Evolutionary conservation across 768 basidiomycete genomes (phyloP), one percentile per base, ranked within the genome.

Genomic region (Lanmaoa pseudosensibilis): DNA sequence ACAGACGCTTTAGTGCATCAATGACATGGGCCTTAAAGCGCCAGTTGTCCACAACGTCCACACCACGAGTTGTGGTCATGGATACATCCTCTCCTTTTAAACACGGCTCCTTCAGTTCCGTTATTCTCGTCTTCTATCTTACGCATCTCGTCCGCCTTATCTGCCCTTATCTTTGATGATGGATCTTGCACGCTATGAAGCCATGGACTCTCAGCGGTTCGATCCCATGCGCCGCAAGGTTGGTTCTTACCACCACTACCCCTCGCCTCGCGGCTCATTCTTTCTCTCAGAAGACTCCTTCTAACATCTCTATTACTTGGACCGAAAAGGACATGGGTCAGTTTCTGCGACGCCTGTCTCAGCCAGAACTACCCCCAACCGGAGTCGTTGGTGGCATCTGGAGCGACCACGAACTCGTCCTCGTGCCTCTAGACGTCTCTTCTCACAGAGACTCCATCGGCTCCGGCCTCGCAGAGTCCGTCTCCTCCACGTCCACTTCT

Each of bases 381-480:
- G 56, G 52, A 7, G 62, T 60, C 48, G 68, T 72, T 5, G 70
- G 72, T 16, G 70, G 72, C 19, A 52, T 72, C 13, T 72, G 70
- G 70, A 66, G 69, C 30, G 72, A 72, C 66, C 72, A 72, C 32
- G 70, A 72, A 54, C 45, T 73, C 33, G 70, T 72, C 55, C 61
- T 73, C 54, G 63, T 72, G 38, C 72, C 72, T 30, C 50, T 72
- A 9, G 68, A 65, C 4, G 68, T 70, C 10, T 46, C 64, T 39
- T 52, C 57, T 19, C 48, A 50, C 50, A 51, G 67, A 56, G 18
- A 47, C 47, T 68, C 67, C 25, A 3, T 67, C 50, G 46, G 27
- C 19, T 69, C 65, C 21, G 8, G 36, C 33, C 30, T 66, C 23
- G 58, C 61, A 59, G 50, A 46, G 21, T 63, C 64, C 4, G 9